A percentile compares a stretch with the other conserved stretches of the same genome.
Conservation (phyloP, 768 basidiomycete species). For the Tylopilus balloui region DNA sequence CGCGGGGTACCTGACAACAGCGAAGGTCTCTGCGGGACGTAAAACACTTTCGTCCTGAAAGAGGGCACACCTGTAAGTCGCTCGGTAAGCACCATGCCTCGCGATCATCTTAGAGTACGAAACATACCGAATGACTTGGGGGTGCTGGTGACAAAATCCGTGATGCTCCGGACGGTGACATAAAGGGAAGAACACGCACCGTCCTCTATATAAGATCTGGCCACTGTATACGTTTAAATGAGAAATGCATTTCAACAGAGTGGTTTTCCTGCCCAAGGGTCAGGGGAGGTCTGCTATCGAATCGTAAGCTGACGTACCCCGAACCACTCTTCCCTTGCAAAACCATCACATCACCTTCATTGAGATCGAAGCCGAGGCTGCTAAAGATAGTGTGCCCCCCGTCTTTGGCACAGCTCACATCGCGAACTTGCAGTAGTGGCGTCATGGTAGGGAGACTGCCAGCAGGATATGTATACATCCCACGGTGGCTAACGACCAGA, state of each 20-base stretch:
- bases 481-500: constrained; percentile 13
- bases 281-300: background rate
- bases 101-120: constrained; percentile 1
- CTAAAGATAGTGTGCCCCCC: constrained; percentile 51
- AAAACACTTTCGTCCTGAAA: constrained; percentile 76
- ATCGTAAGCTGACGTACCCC: constrained; percentile 44
- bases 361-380: constrained; percentile 56
- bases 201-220: constrained; percentile 59
- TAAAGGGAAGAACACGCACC: constrained; percentile 38
- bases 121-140: constrained; percentile 46
- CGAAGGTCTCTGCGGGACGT: constrained; percentile 86
- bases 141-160: constrained; percentile 33
- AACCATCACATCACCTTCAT: constrained; percentile 71
- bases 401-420: constrained; percentile 46
- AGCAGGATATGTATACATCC: no score
- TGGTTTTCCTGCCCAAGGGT: constrained; percentile 48
- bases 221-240: constrained; percentile 73
- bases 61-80: constrained; percentile 57
- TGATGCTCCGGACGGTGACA: background rate
- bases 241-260: constrained; percentile 79
- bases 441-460: no score
- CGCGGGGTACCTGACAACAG: constrained; percentile 78
- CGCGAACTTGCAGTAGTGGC: constrained; percentile 47
- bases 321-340: constrained; percentile 78
- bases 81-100: background rate